These are phyloP conservation scores for Annulohypoxylon maeteangense DNA, from an alignment of 495 filamentous ascomycete species.

Conservation along the genomic window DNA sequence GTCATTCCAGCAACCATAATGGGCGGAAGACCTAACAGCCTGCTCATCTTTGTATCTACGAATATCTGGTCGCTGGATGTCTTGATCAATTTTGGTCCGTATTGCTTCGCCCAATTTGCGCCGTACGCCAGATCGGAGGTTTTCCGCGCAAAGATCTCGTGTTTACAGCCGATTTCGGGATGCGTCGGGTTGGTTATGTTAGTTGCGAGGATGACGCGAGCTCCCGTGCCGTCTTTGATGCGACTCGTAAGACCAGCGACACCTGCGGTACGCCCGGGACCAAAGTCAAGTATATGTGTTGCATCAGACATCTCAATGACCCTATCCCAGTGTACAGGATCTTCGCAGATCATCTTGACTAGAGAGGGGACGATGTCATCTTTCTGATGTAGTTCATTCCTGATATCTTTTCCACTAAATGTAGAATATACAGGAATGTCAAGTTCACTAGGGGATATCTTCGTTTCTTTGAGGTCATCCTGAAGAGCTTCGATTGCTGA, in stretches of 20 bases:
- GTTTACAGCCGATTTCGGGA: conserved; percentile 83
- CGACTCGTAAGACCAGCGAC: conserved; percentile 89
- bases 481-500: conserved; percentile 61
- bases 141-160: conserved; percentile 85
- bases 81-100: conserved; percentile 78
- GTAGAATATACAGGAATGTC: conserved; percentile 81
- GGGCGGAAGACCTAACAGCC: conserved; percentile 81
- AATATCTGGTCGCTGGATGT: conserved; percentile 79
- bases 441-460: conserved; percentile 68
- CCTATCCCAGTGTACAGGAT: conserved; percentile 84
- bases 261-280: conserved; percentile 85
- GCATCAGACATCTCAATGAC: conserved; percentile 81
- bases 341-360: conserved; percentile 83
- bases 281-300: conserved; percentile 87
- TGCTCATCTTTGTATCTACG: conserved; percentile 90
- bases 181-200: conserved; percentile 80
- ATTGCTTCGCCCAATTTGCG: conserved; percentile 85
- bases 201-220: conserved; percentile 83
- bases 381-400: conserved; percentile 53
- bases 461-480: conserved; percentile 78
- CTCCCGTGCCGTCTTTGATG: conserved; percentile 89
- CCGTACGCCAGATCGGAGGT: conserved; percentile 80
- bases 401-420: conserved; percentile 75
- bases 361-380: conserved; percentile 73
- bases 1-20: conserved; percentile 98